phyloP scores from a whole-genome alignment of 352 stramenopile genomes.

The Phytophthora megakarya region DNA sequence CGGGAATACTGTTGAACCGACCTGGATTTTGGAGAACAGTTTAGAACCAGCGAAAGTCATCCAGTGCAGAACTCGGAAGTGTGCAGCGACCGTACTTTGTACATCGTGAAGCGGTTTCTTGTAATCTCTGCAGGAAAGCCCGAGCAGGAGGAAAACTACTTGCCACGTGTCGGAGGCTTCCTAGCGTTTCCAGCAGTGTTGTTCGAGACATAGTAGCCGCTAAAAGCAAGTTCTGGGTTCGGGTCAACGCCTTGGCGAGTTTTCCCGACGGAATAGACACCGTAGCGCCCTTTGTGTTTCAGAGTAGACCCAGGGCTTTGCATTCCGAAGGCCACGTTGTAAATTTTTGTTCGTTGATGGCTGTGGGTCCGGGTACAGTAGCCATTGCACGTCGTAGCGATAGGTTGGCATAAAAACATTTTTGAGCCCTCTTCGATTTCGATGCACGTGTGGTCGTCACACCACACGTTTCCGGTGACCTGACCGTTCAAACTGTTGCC shows the following conservation, averaged over 20 bases:
- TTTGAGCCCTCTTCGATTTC: constrained; percentile 19
- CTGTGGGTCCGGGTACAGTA: constrained; percentile 2
- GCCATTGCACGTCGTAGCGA: constrained; percentile 26
- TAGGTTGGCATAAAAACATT: constrained; percentile 6
- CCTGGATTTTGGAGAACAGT: no score
- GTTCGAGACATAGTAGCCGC: neutral
- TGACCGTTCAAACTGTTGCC: neutral
- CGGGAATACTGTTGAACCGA: no score
- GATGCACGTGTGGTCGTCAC: constrained; percentile 32
- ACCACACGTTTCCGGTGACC: constrained; percentile 29
- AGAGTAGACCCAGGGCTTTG: constrained; percentile 18
- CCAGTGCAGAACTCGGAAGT: constrained; percentile 9
- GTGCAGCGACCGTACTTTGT: constrained; percentile 7
- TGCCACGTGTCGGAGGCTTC: constrained; percentile 1
- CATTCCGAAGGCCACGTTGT: constrained; percentile 10
- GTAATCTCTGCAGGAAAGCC: neutral
- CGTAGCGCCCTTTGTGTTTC: constrained; percentile 1
- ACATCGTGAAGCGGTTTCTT: constrained; percentile 7
- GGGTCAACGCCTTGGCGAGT: neutral
- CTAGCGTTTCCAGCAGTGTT: neutral
- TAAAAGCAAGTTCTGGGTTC: neutral
- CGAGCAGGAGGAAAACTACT: constrained; percentile 1
- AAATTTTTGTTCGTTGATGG: constrained; percentile 15
- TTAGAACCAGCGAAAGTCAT: no score
- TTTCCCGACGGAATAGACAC: constrained; percentile 22